These are phyloP conservation scores for Lactifluus piperatus DNA, from an alignment of 768 basidiomycete genomes.

Conservation along the genomic window DNA sequence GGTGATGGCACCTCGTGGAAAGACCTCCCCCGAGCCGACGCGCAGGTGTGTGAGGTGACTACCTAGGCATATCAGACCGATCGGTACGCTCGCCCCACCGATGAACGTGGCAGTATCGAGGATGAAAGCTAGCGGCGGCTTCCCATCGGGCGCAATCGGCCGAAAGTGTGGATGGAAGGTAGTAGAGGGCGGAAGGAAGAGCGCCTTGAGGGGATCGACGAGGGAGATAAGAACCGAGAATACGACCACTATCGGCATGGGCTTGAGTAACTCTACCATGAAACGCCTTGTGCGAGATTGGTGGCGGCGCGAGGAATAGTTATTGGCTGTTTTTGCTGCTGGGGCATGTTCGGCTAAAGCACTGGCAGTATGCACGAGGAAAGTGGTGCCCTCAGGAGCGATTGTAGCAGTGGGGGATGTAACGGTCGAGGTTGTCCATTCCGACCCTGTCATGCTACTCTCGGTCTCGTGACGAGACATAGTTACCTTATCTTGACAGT, in stretches of 20 bases:
- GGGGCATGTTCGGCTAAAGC: not conserved
- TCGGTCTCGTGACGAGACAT: not conserved
- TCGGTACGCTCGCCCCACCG: conserved; percentile 53
- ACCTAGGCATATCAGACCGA: conserved; percentile 55
- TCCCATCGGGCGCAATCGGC: conserved; percentile 47
- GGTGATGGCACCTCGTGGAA: conserved; percentile 45
- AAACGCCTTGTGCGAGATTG: not conserved
- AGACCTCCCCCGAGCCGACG: conserved; percentile 37
- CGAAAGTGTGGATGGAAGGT: conserved; percentile 31
- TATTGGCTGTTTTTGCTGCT: not conserved
- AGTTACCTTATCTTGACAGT: not conserved
- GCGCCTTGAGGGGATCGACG: conserved; percentile 46
- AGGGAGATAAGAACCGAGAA: conserved; percentile 48
- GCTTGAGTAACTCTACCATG: conserved; percentile 29
- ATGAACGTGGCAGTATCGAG: conserved; percentile 50
- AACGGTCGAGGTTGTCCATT: not conserved
- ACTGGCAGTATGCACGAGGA: not conserved
- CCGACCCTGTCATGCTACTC: not conserved
- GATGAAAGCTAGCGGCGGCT: conserved; percentile 56
- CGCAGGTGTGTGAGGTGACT: conserved; percentile 52
- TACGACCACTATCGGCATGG: conserved; percentile 46
- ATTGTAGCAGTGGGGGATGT: conserved; percentile 3
- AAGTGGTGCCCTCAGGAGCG: not conserved
- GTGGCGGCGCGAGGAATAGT: not conserved
- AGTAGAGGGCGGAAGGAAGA: conserved; percentile 44